Evolutionary conservation across 768 basidiomycete species (phyloP).

Genomic region (Suillus lakei): DNA sequence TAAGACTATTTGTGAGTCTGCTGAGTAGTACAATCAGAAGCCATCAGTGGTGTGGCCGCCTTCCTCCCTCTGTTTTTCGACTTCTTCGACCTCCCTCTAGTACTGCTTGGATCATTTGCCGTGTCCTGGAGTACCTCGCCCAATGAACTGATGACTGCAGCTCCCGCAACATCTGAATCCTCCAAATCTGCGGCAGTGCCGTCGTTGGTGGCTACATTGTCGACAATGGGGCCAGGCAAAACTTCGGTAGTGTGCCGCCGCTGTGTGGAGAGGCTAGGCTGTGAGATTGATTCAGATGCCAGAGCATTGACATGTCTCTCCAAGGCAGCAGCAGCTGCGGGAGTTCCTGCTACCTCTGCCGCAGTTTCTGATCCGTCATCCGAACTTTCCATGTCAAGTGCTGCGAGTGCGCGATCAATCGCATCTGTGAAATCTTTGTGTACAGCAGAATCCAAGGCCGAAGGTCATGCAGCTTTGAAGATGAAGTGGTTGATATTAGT

Average conservation of each 20-base stretch:
- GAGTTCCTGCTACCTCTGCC: neutral
- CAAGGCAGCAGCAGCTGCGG: neutral
- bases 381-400: neutral
- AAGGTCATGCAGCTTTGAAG: neutral
- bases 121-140: no score
- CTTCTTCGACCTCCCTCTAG: neutral
- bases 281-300: neutral
- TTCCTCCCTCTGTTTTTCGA: neutral
- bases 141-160: no score
- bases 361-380: neutral
- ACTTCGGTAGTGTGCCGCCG: neutral
- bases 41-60: neutral
- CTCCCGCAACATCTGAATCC: neutral
- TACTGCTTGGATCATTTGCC: neutral
- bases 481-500: constrained; percentile 1
- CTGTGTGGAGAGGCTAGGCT: neutral
- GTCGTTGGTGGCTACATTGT: neutral
- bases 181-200: neutral
- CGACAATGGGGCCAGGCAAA: neutral
- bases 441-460: neutral
- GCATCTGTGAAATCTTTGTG: neutral
- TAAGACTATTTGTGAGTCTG: neutral
- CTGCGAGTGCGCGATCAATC: neutral
- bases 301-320: neutral
- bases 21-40: neutral